phyloP scores from a whole-genome alignment of 441 rosid genomes.

The Jatropha podagrica region DNA sequence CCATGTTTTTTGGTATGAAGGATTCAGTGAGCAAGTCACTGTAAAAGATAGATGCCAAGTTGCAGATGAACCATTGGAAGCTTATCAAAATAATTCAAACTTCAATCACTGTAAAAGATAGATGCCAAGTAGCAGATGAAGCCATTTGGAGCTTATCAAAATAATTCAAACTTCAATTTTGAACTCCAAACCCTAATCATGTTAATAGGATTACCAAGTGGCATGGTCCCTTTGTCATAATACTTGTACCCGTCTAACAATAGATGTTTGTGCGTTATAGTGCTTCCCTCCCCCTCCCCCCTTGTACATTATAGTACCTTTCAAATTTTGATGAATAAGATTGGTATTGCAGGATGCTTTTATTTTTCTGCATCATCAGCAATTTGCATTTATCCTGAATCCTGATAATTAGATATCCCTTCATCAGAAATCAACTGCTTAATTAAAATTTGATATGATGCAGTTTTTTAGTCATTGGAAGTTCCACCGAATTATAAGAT shows the following conservation, averaged over 20 bases:
- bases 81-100: background rate
- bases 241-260: background rate
- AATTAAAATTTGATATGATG: no score
- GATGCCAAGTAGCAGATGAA: no score
- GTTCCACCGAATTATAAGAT: no score
- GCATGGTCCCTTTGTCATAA: background rate
- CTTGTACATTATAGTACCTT: background rate
- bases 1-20: background rate
- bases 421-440: no score
- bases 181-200: background rate
- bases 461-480: no score
- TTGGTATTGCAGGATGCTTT: no score
- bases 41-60: no score
- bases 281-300: background rate
- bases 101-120: background rate
- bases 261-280: background rate
- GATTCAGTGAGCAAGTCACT: background rate
- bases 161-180: background rate
- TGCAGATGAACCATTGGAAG: background rate
- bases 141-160: background rate
- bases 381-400: no score
- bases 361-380: no score
- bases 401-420: no score
- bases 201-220: background rate
- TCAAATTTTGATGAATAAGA: no score